These are phyloP conservation scores for Gossypium schwendimanii DNA, from an alignment of 441 rosid genomes.

Conservation along the genomic window DNA sequence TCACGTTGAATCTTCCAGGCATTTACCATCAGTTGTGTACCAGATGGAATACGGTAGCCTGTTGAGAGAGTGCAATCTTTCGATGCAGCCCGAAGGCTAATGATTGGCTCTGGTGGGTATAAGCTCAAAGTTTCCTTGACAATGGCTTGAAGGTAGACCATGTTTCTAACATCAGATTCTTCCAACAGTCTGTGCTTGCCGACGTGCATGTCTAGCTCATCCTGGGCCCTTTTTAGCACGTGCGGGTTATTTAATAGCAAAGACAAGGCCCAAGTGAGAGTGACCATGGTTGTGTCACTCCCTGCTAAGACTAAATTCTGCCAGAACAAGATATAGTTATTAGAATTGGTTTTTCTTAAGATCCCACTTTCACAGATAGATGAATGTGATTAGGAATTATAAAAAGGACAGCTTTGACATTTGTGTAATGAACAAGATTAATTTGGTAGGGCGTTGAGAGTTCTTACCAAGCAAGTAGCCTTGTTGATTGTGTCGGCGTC, in stretches of 20 bases:
- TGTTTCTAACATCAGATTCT: slow-evolving; percentile 22
- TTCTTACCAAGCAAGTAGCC: slow-evolving; percentile 30
- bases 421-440: too few relatives aligned
- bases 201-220: slow-evolving; percentile 17
- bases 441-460: too few relatives aligned
- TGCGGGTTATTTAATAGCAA: slow-evolving; percentile 17
- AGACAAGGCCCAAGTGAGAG: slow-evolving; percentile 23
- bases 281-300: slow-evolving; percentile 12
- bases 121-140: not conserved
- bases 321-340: not conserved
- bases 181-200: slow-evolving; percentile 21
- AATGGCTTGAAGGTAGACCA: slow-evolving; percentile 23
- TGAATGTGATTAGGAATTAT: too few relatives aligned
- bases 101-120: not conserved
- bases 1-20: slow-evolving; percentile 26
- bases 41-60: slow-evolving; percentile 27
- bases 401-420: too few relatives aligned
- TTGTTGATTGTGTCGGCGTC: slow-evolving; percentile 23
- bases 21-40: slow-evolving; percentile 27
- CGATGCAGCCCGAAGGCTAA: slow-evolving; percentile 14
- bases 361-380: too few relatives aligned
- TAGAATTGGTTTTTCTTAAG: too few relatives aligned
- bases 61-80: slow-evolving; percentile 29
- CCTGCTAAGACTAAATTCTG: slow-evolving; percentile 17
- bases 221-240: slow-evolving; percentile 20